phyloP scores from a whole-genome alignment of 805 yeast genomes.

The Starmerella apis region DNA sequence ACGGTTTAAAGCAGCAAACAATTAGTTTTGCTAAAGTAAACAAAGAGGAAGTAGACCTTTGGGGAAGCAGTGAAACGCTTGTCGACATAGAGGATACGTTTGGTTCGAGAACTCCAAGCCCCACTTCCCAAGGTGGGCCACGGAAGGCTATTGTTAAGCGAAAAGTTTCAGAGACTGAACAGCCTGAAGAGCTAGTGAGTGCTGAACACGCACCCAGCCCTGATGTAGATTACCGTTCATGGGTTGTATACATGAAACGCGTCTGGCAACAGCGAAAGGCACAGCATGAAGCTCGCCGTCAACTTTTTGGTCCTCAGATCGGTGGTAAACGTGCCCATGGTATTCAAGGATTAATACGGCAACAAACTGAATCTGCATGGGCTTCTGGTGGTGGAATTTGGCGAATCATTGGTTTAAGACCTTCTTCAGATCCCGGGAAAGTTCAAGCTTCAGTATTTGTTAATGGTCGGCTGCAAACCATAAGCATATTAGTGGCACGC shows the following conservation, averaged over 20 bases:
- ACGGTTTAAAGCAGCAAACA: conserved; percentile 61
- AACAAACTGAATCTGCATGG: conserved; percentile 61
- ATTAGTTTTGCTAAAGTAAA: conserved; percentile 46
- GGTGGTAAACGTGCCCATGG: conserved; percentile 35
- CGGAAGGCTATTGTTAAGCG: conserved; percentile 25
- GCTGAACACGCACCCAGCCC: conserved; percentile 26
- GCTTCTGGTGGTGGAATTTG: conserved; percentile 55
- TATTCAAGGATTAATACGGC: conserved; percentile 59
- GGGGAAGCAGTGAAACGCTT: conserved; percentile 19
- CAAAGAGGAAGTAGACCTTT: conserved; percentile 20
- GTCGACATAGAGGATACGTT: conserved; percentile 73
- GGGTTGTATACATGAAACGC: conserved; percentile 64
- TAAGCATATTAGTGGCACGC: conserved; percentile 65
- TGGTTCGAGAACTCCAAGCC: conserved; percentile 3
- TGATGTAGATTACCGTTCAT: conserved; percentile 35
- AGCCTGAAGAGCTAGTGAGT: conserved; percentile 30
- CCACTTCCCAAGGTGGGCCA: conserved; percentile 24
- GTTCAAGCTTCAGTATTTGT: conserved; percentile 61
- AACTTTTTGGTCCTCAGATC: conserved; percentile 56
- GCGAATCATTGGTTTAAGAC: conserved; percentile 71
- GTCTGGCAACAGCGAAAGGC: conserved; percentile 77
- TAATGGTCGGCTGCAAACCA: conserved; percentile 60
- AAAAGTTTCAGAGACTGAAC: conserved; percentile 37
- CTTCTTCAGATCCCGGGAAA: conserved; percentile 48
- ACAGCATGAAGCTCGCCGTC: conserved; percentile 59